Percentiles rank a stretch among this genome's conserved stretches.
phyloP scores from a whole-genome alignment of 352 stramenopile species.

The Pythium pyrilobum region DNA sequence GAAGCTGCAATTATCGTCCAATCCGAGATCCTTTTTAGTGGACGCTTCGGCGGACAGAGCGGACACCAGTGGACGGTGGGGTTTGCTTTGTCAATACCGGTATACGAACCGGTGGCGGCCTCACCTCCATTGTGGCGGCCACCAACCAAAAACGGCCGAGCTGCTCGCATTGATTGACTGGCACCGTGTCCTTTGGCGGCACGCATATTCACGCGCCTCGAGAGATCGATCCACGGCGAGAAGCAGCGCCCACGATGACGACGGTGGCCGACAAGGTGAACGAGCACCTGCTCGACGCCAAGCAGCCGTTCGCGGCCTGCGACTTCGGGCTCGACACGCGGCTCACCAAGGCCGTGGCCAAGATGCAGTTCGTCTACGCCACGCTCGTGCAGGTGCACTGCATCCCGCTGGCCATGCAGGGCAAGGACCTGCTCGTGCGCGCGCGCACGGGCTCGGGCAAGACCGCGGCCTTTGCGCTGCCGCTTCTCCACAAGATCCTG shows the following conservation, averaged over 20 bases:
- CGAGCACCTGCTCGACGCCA: conserved; percentile 67
- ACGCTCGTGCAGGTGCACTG: conserved; percentile 95
- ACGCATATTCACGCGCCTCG: background rate
- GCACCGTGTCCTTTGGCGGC: conserved; percentile 16
- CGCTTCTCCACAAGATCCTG: conserved; percentile 91
- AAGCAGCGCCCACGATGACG: conserved; percentile 12
- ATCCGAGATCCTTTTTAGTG: background rate
- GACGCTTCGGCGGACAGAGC: conserved; percentile 5
- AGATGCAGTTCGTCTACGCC: conserved; percentile 91
- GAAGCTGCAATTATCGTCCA: conserved; percentile 5
- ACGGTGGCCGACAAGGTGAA: conserved; percentile 47
- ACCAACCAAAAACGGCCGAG: conserved; percentile 28
- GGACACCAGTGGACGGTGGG: background rate
- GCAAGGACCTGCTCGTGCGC: conserved; percentile 92
- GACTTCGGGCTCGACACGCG: conserved; percentile 90
- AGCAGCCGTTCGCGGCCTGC: conserved; percentile 72
- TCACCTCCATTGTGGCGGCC: conserved; percentile 7
- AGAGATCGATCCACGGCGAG: background rate
- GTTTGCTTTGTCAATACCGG: conserved; percentile 11
- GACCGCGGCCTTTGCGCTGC: conserved; percentile 91
- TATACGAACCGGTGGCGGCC: conserved; percentile 10
- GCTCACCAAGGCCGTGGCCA: conserved; percentile 89
- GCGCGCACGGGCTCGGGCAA: conserved; percentile 92
- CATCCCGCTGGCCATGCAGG: conserved; percentile 90
- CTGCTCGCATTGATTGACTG: conserved; percentile 12